These are phyloP conservation scores for Populus alba DNA, from an alignment of 345 rosid genomes.

Conservation along the genomic window DNA sequence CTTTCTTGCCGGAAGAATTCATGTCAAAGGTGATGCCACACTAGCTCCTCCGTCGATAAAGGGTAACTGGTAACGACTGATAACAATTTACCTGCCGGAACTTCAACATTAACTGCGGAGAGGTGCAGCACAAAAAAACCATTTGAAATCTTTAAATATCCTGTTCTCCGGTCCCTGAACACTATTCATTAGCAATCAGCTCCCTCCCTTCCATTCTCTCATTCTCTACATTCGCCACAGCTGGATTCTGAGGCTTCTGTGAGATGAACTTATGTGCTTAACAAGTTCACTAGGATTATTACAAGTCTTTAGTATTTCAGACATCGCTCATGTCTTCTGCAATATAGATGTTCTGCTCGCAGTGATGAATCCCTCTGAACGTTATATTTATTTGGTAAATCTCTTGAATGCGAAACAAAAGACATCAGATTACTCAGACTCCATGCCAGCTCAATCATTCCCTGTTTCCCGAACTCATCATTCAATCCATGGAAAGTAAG, in stretches of 20 bases:
- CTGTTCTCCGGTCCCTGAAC: neutral
- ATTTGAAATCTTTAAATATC: neutral
- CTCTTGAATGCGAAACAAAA: conserved; percentile 59
- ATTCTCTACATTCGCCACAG: neutral
- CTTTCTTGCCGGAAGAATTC: neutral
- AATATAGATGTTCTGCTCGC: conserved; percentile 53
- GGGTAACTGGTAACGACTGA: neutral
- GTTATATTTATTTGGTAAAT: conserved; percentile 48
- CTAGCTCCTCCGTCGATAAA: neutral
- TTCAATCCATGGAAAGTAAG: conserved; percentile 66
- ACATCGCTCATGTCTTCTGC: conserved; percentile 78
- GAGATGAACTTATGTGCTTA: conserved; percentile 10
- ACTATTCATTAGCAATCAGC: neutral
- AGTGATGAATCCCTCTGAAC: conserved; percentile 26
- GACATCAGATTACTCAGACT: conserved; percentile 57
- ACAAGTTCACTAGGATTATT: conserved; percentile 54
- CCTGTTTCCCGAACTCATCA: conserved; percentile 51
- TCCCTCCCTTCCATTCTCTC: neutral
- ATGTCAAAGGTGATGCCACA: neutral
- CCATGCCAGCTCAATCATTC: conserved; percentile 55
- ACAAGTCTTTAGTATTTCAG: conserved; percentile 53
- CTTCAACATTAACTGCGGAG: neutral
- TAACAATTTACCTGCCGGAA: neutral
- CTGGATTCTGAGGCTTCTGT: neutral
- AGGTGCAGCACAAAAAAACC: neutral